Conservation (phyloP, 106 monocot genomes). For the Platanthera guangdongensis region DNA sequence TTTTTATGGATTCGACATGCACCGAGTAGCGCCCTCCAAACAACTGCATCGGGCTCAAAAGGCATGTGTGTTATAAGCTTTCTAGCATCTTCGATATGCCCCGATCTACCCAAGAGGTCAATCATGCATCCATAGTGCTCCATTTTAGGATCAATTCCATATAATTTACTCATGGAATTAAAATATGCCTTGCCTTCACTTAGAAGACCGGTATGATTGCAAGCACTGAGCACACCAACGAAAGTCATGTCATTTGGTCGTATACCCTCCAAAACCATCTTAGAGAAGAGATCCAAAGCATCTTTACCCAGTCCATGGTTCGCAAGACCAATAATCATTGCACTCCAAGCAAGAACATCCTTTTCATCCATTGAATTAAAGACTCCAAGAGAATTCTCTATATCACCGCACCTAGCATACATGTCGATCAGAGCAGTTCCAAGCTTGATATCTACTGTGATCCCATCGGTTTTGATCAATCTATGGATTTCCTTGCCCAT, state of each 20-base stretch:
- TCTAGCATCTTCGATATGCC: conserved; percentile 30
- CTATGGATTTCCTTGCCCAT: conserved; percentile 28
- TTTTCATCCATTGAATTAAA: background rate
- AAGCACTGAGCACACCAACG: conserved; percentile 33
- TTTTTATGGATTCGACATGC: conserved; percentile 33
- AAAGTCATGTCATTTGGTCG: conserved; percentile 34
- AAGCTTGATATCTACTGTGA: too few relatives aligned
- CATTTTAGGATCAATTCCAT: conserved; percentile 25
- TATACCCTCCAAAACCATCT: conserved; percentile 30
- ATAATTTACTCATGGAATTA: conserved; percentile 18
- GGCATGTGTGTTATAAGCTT: conserved; percentile 27
- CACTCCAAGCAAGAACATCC: conserved; percentile 38
- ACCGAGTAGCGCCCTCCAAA: conserved; percentile 39
- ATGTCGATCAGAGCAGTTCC: too few relatives aligned
- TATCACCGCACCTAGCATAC: too few relatives aligned
- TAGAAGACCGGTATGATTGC: conserved; percentile 32
- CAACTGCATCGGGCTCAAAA: conserved; percentile 30
- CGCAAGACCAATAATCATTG: conserved; percentile 54
- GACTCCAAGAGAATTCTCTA: too few relatives aligned
- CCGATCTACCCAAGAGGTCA: conserved; percentile 38
- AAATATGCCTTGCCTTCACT: conserved; percentile 25
- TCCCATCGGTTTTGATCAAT: conserved; percentile 10
- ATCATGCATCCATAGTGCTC: conserved; percentile 68
- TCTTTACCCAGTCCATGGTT: conserved; percentile 37
- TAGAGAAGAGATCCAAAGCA: conserved; percentile 32